Conservation (phyloP, 192 early-diverging fungal genomes). For the Coemansia sp. region DNA sequence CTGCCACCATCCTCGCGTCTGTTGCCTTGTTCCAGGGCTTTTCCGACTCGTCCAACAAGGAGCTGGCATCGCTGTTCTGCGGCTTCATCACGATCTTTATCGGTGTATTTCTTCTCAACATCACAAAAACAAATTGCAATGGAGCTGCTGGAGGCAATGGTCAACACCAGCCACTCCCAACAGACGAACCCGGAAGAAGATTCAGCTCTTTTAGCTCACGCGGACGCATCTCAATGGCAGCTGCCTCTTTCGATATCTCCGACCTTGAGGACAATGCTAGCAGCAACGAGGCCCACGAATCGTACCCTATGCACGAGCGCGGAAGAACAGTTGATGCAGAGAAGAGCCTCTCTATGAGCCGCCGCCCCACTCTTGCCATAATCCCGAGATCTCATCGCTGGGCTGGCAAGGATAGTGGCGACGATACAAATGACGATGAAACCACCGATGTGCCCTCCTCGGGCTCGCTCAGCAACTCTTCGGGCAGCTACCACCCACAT, state of each 20-base stretch:
- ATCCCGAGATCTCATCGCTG: conserved; percentile 11
- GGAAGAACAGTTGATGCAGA: conserved; percentile 32
- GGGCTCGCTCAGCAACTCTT: conserved; percentile 41
- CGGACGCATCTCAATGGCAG: conserved; percentile 26
- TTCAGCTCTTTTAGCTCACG: conserved; percentile 28
- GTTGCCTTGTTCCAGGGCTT: conserved; percentile 89
- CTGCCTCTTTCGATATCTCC: conserved; percentile 40
- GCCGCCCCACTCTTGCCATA: conserved; percentile 21
- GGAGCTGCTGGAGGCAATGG: conserved; percentile 10
- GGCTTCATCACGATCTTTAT: conserved; percentile 93
- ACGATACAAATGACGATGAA: conserved; percentile 29
- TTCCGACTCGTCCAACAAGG: conserved; percentile 67
- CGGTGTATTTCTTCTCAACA: conserved; percentile 84
- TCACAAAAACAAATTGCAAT: conserved; percentile 32
- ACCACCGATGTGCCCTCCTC: conserved; percentile 43
- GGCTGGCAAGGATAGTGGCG: conserved; percentile 1
- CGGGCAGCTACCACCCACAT: conserved; percentile 26
- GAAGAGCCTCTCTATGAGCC: conserved; percentile 33
- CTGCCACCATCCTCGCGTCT: conserved; percentile 87
- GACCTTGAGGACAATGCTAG: conserved; percentile 39
- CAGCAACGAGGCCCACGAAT: conserved; percentile 27
- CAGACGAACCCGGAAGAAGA: conserved; percentile 43
- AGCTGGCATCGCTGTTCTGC: conserved; percentile 80
- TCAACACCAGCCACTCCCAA: conserved; percentile 50
- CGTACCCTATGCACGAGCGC: conserved; percentile 52